Evolutionary conservation across 2,329 filamentous ascomycete species (phyloP), one percentile per base, ranked within the genome.

Genomic region (Pleurostoma richardsiae): DNA sequence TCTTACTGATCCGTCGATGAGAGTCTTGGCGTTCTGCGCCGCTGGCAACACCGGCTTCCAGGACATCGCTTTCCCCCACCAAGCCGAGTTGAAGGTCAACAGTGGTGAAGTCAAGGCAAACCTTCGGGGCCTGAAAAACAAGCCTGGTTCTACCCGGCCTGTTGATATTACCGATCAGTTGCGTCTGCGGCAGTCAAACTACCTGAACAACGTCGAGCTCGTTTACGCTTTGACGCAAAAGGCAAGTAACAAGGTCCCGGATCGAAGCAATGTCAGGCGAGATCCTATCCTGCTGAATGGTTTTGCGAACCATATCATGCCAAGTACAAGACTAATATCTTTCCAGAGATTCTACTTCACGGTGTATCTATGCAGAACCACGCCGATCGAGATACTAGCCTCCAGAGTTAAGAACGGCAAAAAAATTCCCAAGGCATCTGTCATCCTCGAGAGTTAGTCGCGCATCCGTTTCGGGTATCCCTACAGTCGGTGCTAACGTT

Each of bases 181-280:
- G 41, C 82, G 85, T 19, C 79, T 88, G 30, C 83, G 80, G 52
- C 79, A 83, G 8, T 60, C 74, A 19, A 76, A 76, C 40, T 95
- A 92, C 60, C 71, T 71, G 45, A 97, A 97, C 61, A 82, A 74
- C 43, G 71, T 99, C 50, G 81, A 87, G 48, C 85, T 99, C 65
- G 95, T 90, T 39, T 99, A 96, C 68, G 94, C 94, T 41, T 72
- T 97, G 54, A 97, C 94, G 10, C 79, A 80, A 52, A 96, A 95
- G 83, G 90, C 82, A 54, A 30, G 56, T 54, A 39, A 42, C 40
- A 26, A 46, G 38, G 19, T 44, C 48, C 42, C 48, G 50, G 49
- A 49, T 40, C 43, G 42, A 29, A 41, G 26, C 38, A 36, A 38
- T 48, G 52, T 54, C 50, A 53, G 51, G 45, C 44, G 44, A 44